phyloP scores from a whole-genome alignment of 2,329 filamentous ascomycete genomes.

The Nothophaeocryptopus gaeumannii region DNA sequence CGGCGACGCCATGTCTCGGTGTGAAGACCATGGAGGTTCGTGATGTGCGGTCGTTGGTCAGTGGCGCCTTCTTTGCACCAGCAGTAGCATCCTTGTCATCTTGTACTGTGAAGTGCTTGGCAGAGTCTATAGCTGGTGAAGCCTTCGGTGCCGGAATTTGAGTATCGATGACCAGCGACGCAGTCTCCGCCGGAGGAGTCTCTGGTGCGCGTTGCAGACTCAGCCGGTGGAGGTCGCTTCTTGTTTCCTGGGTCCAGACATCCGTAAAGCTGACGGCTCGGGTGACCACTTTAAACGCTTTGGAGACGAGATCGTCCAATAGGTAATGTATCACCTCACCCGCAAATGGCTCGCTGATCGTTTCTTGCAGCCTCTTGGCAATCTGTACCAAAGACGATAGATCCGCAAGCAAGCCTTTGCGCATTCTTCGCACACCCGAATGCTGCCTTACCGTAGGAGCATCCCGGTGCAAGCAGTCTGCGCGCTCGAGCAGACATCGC shows the following conservation, averaged over 20 bases:
- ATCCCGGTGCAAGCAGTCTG: constrained; percentile 82
- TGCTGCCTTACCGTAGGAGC: constrained; percentile 70
- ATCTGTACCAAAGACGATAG: constrained; percentile 85
- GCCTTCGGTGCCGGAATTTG: constrained; percentile 2
- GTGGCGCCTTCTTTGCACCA: constrained; percentile 5
- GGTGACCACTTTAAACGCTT: constrained; percentile 91
- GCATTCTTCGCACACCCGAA: constrained; percentile 71
- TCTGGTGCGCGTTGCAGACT: neutral
- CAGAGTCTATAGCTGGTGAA: constrained; percentile 20
- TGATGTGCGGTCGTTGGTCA: constrained; percentile 1
- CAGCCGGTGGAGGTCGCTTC: constrained; percentile 4
- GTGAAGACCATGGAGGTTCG: constrained; percentile 19
- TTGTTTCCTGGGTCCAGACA: constrained; percentile 56
- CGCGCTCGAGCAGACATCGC: constrained; percentile 81
- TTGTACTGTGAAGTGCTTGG: constrained; percentile 19
- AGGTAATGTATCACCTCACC: constrained; percentile 66
- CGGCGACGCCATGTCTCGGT: constrained; percentile 21
- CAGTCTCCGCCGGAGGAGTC: constrained; percentile 3
- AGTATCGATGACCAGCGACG: constrained; percentile 18
- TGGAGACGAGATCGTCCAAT: constrained; percentile 88
- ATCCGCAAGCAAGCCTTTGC: constrained; percentile 85
- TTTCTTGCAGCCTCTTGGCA: constrained; percentile 78
- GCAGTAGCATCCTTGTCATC: constrained; percentile 1
- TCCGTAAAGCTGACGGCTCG: constrained; percentile 88
- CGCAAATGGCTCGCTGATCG: constrained; percentile 54